Evolutionary conservation across 352 stramenopile species (phyloP), one percentile per base, ranked within the genome.

Genomic region (Globisporangium abappressorium): DNA sequence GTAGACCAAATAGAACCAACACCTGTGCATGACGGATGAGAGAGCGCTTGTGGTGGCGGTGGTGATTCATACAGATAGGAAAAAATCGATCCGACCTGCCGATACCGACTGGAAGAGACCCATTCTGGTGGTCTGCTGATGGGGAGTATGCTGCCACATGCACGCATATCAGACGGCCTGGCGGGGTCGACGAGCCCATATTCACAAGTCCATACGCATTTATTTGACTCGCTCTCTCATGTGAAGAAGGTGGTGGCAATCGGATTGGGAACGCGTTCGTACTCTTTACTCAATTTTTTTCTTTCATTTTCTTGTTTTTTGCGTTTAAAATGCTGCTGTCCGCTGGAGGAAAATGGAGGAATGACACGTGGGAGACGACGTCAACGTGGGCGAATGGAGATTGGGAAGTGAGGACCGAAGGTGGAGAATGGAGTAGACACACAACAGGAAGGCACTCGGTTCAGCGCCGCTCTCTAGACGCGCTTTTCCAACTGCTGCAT

Each of bases 1-100:
- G 53, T 58, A 58, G 53, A 62, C 22, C 56, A 62, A 61, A 62
- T 62, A 62, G 56, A 62, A 49, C 30, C 14, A 62, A 11, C 14
- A 11, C 24, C 43, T 62, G 56, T 62, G 56, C 56, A 62, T 62
- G 56, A 33, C 0, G 11, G 51, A 26, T 30, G 20, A 30, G 51
- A 33, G 41, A n/a, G 43, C 15, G 22, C 43, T 11, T 51, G 43
- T 20, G 6, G 43, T 46, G 38, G 11, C 20, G 38, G 9, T 20
- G 38, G 6, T 26, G 24, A 26, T 38, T 38, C 33, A 38, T 43
- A 43, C 12, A 43, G 36, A 43, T 5, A 43, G 5, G 11, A 5
- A 12, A 1, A 43, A 15, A 43, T 43, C 1, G 12, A 14, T 43
- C 36, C 36, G 4, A 5, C 12, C 36, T 5, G 5, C 11, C 4